Conservation (phyloP, 495 filamentous ascomycete genomes). For the Thozetella sp. region DNA sequence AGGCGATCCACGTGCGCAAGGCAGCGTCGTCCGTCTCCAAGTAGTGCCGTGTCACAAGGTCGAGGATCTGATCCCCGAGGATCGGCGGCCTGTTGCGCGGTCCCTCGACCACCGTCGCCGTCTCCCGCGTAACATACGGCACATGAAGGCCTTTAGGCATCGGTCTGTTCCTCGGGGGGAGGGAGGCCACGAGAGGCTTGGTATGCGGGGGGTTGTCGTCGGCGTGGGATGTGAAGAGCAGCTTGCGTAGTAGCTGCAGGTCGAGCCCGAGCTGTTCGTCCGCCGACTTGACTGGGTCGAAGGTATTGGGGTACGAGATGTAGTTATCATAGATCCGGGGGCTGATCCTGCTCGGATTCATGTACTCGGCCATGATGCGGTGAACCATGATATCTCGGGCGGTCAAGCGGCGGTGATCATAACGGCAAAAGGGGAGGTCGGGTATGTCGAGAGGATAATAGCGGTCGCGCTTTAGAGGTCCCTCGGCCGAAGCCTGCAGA, state of each 20-base stretch:
- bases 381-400: conserved; percentile 33
- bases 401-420: conserved; percentile 29
- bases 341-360: conserved; percentile 18
- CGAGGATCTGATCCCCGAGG: conserved; percentile 13
- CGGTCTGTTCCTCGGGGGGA: not conserved
- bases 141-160: not conserved
- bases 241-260: conserved; percentile 19
- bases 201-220: not conserved
- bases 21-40: conserved; percentile 23
- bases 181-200: not conserved
- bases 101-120: not conserved
- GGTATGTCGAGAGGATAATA: conserved; percentile 39
- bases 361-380: conserved; percentile 34
- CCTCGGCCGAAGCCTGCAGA: not conserved
- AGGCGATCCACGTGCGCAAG: conserved; percentile 21
- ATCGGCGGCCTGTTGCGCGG: conserved; percentile 1
- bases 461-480: not conserved
- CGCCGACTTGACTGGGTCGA: conserved; percentile 11
- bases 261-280: conserved; percentile 24
- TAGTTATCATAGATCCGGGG: conserved; percentile 11
- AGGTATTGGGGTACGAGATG: not conserved
- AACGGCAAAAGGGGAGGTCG: conserved; percentile 27
- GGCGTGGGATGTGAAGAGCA: conserved; percentile 20
- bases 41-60: conserved; percentile 29
- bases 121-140: not conserved